These are phyloP conservation scores for Pseudocercospora pini-densiflorae DNA, from an alignment of 2,329 filamentous ascomycete species.

Conservation along the genomic window DNA sequence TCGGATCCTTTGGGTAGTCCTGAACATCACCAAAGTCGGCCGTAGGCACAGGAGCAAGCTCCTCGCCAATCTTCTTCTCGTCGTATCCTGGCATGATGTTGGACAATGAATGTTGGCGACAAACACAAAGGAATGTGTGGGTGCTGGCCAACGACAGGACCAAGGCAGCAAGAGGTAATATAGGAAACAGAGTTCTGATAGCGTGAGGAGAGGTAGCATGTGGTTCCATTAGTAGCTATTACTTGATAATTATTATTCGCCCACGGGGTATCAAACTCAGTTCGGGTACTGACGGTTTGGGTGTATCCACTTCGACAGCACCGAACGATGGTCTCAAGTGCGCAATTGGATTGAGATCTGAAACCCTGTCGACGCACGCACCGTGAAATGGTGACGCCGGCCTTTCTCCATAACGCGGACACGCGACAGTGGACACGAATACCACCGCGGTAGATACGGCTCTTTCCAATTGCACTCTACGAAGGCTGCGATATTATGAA, in stretches of 20 bases:
- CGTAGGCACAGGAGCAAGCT: conserved; percentile 24
- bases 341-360: background rate
- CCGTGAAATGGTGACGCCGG: background rate
- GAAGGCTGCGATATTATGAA: background rate
- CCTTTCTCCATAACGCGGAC: background rate
- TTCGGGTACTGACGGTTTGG: conserved; percentile 18
- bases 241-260: conserved; percentile 22
- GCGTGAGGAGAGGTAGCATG: conserved; percentile 4
- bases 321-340: background rate
- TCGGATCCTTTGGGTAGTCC: conserved; percentile 19
- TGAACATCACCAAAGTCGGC: conserved; percentile 25
- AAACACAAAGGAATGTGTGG: conserved; percentile 9
- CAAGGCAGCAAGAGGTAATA: background rate
- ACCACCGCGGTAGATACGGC: conserved; percentile 9
- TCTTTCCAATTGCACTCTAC: too few species aligned
- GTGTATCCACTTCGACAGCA: background rate
- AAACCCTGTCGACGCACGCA: conserved; percentile 2
- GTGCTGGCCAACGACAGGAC: conserved; percentile 14
- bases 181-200: conserved; percentile 10
- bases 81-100: conserved; percentile 18
- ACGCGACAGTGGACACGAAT: background rate
- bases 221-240: conserved; percentile 17
- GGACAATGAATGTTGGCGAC: background rate
- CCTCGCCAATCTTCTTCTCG: conserved; percentile 26
- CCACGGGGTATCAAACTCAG: conserved; percentile 16